Conservation (phyloP, 768 basidiomycete genomes). For the Kwoniella sp. region DNA sequence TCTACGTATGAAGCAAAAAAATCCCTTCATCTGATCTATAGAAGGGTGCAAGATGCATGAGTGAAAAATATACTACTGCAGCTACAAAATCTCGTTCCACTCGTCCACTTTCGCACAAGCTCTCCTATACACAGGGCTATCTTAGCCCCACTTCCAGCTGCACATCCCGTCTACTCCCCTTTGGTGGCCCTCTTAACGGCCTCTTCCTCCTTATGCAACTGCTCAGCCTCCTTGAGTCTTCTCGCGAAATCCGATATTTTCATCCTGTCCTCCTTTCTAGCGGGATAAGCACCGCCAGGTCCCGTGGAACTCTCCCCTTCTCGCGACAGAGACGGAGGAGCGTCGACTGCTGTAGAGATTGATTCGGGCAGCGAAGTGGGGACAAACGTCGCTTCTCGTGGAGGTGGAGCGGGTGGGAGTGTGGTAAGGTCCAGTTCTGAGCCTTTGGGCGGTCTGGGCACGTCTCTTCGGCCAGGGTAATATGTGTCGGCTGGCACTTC, state of each 20-base stretch:
- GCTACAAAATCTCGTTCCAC: constrained; percentile 2
- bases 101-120: background rate
- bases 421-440: constrained; percentile 4
- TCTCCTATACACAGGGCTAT: background rate
- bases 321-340: constrained; percentile 20
- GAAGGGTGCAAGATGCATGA: constrained; percentile 1
- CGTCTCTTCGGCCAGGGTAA: constrained; percentile 30
- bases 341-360: constrained; percentile 23
- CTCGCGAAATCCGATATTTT: constrained; percentile 50
- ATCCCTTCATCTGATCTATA: no score
- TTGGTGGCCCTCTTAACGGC: constrained; percentile 24
- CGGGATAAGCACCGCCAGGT: constrained; percentile 33
- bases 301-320: constrained; percentile 16
- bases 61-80: background rate
- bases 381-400: constrained; percentile 4
- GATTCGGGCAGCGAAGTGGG: constrained; percentile 17
- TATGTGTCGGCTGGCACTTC: constrained; percentile 47
- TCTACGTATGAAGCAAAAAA: no score
- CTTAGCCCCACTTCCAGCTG: background rate
- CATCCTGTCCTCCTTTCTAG: constrained; percentile 38
- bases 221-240: constrained; percentile 51
- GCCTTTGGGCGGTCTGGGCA: constrained; percentile 11
- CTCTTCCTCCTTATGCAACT: constrained; percentile 47
- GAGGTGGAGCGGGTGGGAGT: constrained; percentile 3
- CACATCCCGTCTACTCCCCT: background rate